Percentiles rank a stretch among this genome's conserved stretches.
These are phyloP conservation scores for Colletotrichum orbiculare DNA, from an alignment of 2,329 filamentous ascomycete genomes.

Conservation along the genomic window DNA sequence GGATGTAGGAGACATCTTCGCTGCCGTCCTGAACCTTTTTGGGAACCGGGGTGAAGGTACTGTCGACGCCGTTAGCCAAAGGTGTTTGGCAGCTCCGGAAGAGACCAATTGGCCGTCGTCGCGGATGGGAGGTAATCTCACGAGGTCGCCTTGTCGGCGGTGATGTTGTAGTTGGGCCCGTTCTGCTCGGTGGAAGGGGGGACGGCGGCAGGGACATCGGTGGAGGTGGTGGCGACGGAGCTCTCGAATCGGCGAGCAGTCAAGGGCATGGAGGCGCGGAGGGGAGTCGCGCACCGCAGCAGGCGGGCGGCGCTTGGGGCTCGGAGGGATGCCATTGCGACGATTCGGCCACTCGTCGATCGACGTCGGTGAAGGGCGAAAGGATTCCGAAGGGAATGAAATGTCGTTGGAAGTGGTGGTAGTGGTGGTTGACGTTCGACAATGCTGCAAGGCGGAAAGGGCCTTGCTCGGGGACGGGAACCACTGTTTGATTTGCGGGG, in stretches of 20 bases:
- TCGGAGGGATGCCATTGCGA: conserved; percentile 75
- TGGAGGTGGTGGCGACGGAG: conserved; percentile 56
- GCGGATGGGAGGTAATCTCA: conserved; percentile 52
- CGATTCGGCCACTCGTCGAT: conserved; percentile 20
- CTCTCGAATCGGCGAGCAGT: conserved; percentile 66
- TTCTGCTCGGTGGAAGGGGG: conserved; percentile 62
- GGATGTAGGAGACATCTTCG: conserved; percentile 78
- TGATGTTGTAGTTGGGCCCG: conserved; percentile 83
- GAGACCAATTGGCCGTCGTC: conserved; percentile 5
- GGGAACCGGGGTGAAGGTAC: conserved; percentile 90
- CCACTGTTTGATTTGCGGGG: conserved; percentile 37
- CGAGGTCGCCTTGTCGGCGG: conserved; percentile 91
- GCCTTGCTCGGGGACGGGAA: conserved; percentile 34
- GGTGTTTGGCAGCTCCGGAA: neutral
- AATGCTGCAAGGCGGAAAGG: conserved; percentile 33
- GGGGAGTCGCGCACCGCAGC: conserved; percentile 57
- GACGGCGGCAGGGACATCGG: conserved; percentile 42
- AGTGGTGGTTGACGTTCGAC: conserved; percentile 40
- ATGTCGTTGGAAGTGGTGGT: conserved; percentile 29
- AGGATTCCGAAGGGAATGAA: neutral
- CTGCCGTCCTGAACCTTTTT: conserved; percentile 91
- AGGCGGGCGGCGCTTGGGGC: conserved; percentile 63
- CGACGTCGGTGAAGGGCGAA: neutral
- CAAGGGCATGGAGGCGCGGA: conserved; percentile 52
- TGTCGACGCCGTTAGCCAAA: conserved; percentile 50